phyloP scores from a whole-genome alignment of 2,329 filamentous ascomycete genomes.

The Plectosphaerella plurivora region DNA sequence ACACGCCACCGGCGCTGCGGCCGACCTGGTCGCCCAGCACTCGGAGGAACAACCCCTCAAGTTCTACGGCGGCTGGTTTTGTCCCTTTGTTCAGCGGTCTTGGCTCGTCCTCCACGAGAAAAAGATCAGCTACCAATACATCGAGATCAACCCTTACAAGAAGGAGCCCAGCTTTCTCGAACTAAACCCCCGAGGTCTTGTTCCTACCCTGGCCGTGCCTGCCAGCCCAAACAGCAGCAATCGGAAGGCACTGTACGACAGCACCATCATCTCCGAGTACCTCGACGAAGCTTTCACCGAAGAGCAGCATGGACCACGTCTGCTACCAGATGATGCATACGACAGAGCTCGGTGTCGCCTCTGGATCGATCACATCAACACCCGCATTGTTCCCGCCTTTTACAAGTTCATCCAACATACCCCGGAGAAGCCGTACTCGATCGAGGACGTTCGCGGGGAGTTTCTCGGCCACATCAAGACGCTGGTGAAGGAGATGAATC shows the following conservation, averaged over 20 bases:
- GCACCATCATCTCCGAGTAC: conserved; percentile 69
- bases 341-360: conserved; percentile 61
- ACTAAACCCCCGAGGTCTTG: conserved; percentile 70
- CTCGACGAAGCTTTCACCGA: conserved; percentile 65
- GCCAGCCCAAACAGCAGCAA: conserved; percentile 19
- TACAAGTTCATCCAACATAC: conserved; percentile 59
- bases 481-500: conserved; percentile 58
- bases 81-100: conserved; percentile 62
- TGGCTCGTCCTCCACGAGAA: conserved; percentile 75
- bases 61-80: conserved; percentile 75
- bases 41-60: conserved; percentile 48
- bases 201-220: conserved; percentile 62
- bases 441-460: conserved; percentile 51
- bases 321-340: conserved; percentile 61
- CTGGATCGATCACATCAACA: conserved; percentile 70
- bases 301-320: conserved; percentile 30
- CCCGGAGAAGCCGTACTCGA: conserved; percentile 38
- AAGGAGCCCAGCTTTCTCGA: conserved; percentile 64
- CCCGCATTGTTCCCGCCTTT: conserved; percentile 63
- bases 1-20: conserved; percentile 44
- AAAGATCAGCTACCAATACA: conserved; percentile 67
- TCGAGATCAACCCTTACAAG: conserved; percentile 75
- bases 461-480: conserved; percentile 56
- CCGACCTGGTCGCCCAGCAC: conserved; percentile 40
- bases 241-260: conserved; percentile 65